Percentiles rank a stretch among this genome's conserved stretches.
phyloP scores from a whole-genome alignment of 1,284 basidiomycete genomes.

The Psilocybe mexicana region DNA sequence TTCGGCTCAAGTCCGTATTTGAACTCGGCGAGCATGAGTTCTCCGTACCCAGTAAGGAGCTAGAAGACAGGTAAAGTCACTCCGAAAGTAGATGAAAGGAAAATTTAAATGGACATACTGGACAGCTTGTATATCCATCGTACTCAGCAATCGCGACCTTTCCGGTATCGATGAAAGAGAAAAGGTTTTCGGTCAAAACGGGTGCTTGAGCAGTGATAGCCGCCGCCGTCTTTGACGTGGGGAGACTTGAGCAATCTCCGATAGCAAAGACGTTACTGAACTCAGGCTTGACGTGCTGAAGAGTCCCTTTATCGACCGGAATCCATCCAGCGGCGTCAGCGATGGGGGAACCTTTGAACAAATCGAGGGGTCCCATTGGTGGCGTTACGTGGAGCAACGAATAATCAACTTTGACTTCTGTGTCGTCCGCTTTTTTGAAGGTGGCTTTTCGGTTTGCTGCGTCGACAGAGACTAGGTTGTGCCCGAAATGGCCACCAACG shows the following conservation, averaged over 20 bases:
- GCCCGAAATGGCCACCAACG: constrained; percentile 78
- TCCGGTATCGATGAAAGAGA: constrained; percentile 72
- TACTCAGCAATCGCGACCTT: constrained; percentile 69
- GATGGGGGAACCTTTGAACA: constrained; percentile 79
- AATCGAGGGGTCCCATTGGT: constrained; percentile 86
- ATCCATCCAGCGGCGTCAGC: constrained; percentile 88
- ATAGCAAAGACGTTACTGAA: constrained; percentile 86
- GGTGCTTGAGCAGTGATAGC: constrained; percentile 92
- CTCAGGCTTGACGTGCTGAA: constrained; percentile 81
- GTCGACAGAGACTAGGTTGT: constrained; percentile 84
- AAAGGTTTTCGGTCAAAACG: constrained; percentile 90
- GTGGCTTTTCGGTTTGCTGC: constrained; percentile 72
- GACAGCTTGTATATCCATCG: constrained; percentile 85
- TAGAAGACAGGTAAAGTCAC: constrained; percentile 31
- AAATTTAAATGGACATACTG: constrained; percentile 46
- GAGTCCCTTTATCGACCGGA: constrained; percentile 77
- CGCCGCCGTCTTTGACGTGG: constrained; percentile 95
- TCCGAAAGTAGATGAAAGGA: constrained; percentile 13
- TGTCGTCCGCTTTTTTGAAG: constrained; percentile 71
- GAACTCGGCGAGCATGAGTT: constrained; percentile 90
- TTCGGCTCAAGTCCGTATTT: constrained; percentile 86
- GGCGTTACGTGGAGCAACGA: constrained; percentile 89
- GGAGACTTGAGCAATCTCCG: constrained; percentile 89
- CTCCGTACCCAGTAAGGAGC: constrained; percentile 82
- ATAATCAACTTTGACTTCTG: constrained; percentile 72